Evolutionary conservation across 2,329 filamentous ascomycete genomes (phyloP).

Genomic region (Neodidymelliopsis sp.): DNA sequence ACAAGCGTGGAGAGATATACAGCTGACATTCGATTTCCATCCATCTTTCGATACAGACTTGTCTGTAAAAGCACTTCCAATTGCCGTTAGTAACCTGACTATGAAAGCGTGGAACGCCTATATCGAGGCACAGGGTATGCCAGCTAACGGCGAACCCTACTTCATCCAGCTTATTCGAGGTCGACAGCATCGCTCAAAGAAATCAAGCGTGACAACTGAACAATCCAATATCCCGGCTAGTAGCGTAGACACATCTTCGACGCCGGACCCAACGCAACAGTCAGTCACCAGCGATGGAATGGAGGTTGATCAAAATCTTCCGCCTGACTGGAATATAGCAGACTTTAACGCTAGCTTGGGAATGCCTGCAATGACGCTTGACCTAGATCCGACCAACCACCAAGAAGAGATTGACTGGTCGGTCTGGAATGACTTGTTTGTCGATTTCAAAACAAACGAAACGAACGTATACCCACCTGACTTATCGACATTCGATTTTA

Average conservation of each 20-base stretch:
- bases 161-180: constrained; percentile 33
- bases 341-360: constrained; percentile 21
- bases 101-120: constrained; percentile 55
- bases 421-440: constrained; percentile 38
- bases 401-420: constrained; percentile 39
- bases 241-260: no score
- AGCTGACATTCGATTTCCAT: constrained; percentile 54
- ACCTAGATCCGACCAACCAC: constrained; percentile 16
- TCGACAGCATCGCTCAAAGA: constrained; percentile 9
- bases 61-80: constrained; percentile 50
- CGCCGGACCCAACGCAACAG: neutral
- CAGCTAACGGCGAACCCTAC: constrained; percentile 25
- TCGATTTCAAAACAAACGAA: constrained; percentile 29
- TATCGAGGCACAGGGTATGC: constrained; percentile 13
- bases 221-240: neutral
- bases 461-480: neutral
- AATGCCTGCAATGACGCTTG: constrained; percentile 4
- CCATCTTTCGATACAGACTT: constrained; percentile 48
- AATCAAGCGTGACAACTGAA: neutral
- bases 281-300: neutral
- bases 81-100: constrained; percentile 53
- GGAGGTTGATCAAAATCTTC: neutral
- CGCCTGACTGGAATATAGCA: constrained; percentile 20
- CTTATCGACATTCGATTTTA: neutral
- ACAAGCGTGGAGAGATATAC: constrained; percentile 56